A percentile compares a stretch with the other conserved stretches of the same genome.
These are phyloP conservation scores for Ascocoryne sarcoides DNA, from an alignment of 2,329 filamentous ascomycete genomes.

Conservation along the genomic window DNA sequence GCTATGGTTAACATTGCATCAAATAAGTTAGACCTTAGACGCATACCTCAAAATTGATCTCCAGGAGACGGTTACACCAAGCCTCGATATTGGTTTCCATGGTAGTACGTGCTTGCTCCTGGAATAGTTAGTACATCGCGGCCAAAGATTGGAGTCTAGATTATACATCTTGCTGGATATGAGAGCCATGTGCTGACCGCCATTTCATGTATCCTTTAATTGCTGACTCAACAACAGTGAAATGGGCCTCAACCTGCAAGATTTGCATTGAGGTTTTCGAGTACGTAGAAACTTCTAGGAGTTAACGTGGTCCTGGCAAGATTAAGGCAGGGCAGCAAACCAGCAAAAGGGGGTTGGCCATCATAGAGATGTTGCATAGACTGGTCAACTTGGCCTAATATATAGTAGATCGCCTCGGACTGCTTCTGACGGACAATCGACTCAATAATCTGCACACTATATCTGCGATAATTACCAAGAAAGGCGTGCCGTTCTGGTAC, in stretches of 20 bases:
- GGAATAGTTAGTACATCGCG: conserved; percentile 14
- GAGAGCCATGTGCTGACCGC: conserved; percentile 43
- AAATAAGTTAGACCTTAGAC: too few species aligned
- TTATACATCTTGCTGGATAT: conserved; percentile 36
- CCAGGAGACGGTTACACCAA: conserved; percentile 66
- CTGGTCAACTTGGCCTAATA: conserved; percentile 69
- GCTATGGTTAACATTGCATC: too few species aligned
- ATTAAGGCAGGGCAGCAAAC: conserved; percentile 35
- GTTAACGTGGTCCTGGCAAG: conserved; percentile 7
- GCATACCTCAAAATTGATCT: conserved; percentile 55
- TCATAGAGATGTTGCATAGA: conserved; percentile 70
- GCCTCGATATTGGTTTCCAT: conserved; percentile 58
- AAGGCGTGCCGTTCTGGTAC: conserved; percentile 91
- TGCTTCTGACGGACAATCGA: conserved; percentile 73
- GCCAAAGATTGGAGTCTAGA: neutral
- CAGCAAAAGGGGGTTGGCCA: conserved; percentile 54
- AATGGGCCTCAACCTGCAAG: conserved; percentile 78
- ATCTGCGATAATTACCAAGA: conserved; percentile 87
- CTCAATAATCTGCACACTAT: conserved; percentile 82
- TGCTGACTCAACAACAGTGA: conserved; percentile 79
- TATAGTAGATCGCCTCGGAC: conserved; percentile 77
- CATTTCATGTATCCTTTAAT: conserved; percentile 85
- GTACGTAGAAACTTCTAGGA: conserved; percentile 43
- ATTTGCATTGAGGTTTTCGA: conserved; percentile 63
- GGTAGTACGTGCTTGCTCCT: conserved; percentile 42